A percentile compares a stretch with the other conserved stretches of the same genome.
These are phyloP conservation scores for Leucogyrophana mollusca DNA, from an alignment of 768 basidiomycete species.

Conservation along the genomic window DNA sequence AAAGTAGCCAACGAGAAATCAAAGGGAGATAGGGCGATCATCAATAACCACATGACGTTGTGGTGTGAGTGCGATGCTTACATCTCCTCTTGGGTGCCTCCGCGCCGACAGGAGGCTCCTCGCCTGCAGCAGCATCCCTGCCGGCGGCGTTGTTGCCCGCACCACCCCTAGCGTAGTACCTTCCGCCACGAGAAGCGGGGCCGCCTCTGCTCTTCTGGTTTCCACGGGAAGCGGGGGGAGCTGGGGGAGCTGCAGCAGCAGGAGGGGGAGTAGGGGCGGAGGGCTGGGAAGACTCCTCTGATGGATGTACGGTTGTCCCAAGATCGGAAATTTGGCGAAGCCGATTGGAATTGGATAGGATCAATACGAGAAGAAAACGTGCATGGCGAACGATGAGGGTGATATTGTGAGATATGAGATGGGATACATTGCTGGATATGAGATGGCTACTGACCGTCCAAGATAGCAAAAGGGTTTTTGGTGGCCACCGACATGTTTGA, in stretches of 20 bases:
- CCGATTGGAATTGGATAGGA: conserved; percentile 4
- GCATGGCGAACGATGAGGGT: neutral
- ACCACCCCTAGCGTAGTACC: conserved; percentile 69
- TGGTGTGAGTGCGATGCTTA: conserved; percentile 14
- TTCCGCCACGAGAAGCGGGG: conserved; percentile 63
- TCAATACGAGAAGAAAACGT: neutral
- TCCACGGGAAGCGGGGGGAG: conserved; percentile 41
- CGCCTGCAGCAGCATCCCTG: conserved; percentile 37
- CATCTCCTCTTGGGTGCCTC: conserved; percentile 33
- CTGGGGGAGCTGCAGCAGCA: conserved; percentile 23
- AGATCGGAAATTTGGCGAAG: conserved; percentile 17
- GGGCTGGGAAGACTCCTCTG: conserved; percentile 48
- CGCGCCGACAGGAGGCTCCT: conserved; percentile 32
- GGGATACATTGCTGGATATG: neutral
- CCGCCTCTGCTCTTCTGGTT: conserved; percentile 51
- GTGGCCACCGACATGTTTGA: conserved; percentile 88
- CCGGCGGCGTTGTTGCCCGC: conserved; percentile 40
- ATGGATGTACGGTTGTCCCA: conserved; percentile 13
- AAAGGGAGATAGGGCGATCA: conserved; percentile 1
- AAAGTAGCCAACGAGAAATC: neutral
- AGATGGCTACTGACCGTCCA: conserved; percentile 64
- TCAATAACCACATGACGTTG: neutral
- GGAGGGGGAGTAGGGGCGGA: conserved; percentile 33
- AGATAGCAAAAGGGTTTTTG: conserved; percentile 81
- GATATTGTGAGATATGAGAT: neutral